phyloP scores from a whole-genome alignment of 495 filamentous ascomycete genomes.

The Astrothelium macrocarpum region DNA sequence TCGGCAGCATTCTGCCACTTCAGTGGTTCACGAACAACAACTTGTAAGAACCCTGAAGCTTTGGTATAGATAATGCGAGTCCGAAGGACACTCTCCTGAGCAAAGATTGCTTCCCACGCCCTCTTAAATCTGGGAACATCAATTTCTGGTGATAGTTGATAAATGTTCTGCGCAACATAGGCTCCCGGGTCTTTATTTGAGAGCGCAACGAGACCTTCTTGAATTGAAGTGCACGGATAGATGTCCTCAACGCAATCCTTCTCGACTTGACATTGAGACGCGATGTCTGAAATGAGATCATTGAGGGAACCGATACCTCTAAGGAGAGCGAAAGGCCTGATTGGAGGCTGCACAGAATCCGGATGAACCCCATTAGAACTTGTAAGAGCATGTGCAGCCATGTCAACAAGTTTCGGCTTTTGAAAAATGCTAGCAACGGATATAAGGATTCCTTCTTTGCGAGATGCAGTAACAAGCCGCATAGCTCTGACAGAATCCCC shows the following conservation, averaged over 20 bases:
- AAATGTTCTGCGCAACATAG: slow-evolving; percentile 36
- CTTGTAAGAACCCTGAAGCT: slow-evolving; percentile 15
- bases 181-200: slow-evolving; percentile 34
- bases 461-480: slow-evolving; percentile 19
- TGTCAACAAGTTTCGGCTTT: slow-evolving; percentile 37
- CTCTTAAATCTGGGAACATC: slow-evolving; percentile 36
- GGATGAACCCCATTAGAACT: slow-evolving; percentile 25
- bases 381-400: slow-evolving; percentile 38
- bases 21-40: slow-evolving; percentile 23
- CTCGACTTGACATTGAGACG: slow-evolving; percentile 36
- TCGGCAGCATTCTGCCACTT: slow-evolving; percentile 8
- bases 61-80: slow-evolving; percentile 34
- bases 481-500: slow-evolving; percentile 26
- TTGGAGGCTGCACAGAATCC: slow-evolving; percentile 10
- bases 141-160: slow-evolving; percentile 34
- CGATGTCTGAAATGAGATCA: slow-evolving; percentile 38
- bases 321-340: slow-evolving; percentile 42
- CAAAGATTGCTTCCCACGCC: slow-evolving; percentile 39
- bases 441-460: slow-evolving; percentile 35
- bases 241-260: slow-evolving; percentile 42
- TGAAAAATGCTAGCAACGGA: slow-evolving; percentile 44
- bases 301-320: slow-evolving; percentile 22
- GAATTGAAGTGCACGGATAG: slow-evolving; percentile 50
- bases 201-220: slow-evolving; percentile 43
- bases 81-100: slow-evolving; percentile 30